Percentiles rank a stretch among this genome's conserved stretches.
These are phyloP conservation scores for Paracorniculantispora psalliotae DNA, from an alignment of 2,329 filamentous ascomycete genomes.

Conservation along the genomic window DNA sequence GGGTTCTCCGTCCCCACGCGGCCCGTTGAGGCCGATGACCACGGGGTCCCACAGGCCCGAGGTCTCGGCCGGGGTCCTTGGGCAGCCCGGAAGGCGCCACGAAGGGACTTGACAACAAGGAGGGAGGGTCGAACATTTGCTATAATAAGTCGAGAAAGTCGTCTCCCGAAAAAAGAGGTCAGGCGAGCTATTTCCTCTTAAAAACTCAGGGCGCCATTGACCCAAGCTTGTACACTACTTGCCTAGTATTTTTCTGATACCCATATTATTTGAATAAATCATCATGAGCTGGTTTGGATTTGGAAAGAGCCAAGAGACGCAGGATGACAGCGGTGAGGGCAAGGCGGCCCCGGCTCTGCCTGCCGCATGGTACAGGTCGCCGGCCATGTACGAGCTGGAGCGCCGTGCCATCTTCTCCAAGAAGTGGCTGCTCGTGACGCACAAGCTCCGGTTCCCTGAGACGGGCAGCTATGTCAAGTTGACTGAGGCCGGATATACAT, in stretches of 20 bases:
- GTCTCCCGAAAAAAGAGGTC: not conserved
- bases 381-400: slow-evolving; percentile 54
- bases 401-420: slow-evolving; percentile 52
- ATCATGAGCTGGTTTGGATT: slow-evolving; percentile 13
- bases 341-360: slow-evolving; percentile 19
- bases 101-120: not conserved
- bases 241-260: not conserved
- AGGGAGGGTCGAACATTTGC: not conserved
- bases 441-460: slow-evolving; percentile 18
- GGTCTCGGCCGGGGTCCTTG: slow-evolving; percentile 2
- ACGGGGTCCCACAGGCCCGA: slow-evolving; percentile 3
- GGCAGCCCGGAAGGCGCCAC: not conserved
- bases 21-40: slow-evolving; percentile 6
- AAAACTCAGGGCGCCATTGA: too few relatives aligned
- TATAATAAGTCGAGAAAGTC: not conserved
- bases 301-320: not conserved
- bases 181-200: not conserved
- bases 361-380: slow-evolving; percentile 31
- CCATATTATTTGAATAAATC: not conserved
- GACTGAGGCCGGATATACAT: slow-evolving; percentile 19
- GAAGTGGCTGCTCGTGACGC: slow-evolving; percentile 52
- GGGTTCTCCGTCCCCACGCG: slow-evolving; percentile 8
- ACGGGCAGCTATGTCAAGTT: slow-evolving; percentile 18
- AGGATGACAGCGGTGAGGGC: not conserved
- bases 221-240: too few relatives aligned